Base-by-base conservation (phyloP, 208 protist species). In the Leptomonas seymouri region DNA sequence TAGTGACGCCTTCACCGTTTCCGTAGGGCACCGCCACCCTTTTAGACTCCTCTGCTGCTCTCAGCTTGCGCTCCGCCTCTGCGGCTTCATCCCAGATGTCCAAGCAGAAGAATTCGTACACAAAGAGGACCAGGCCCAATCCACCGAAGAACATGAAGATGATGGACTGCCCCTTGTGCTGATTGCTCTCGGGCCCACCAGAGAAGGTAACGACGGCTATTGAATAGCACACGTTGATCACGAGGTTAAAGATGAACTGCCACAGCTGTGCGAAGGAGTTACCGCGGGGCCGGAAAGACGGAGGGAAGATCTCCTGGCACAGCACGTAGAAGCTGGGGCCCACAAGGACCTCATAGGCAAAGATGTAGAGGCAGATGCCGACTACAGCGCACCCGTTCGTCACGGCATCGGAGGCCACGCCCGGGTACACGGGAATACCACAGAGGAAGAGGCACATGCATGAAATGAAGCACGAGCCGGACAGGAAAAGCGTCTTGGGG, bases 221-320 rank as follows among this genome's bases (percentile, higher is more conserved):
- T 18, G 51, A 51, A 20, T 68, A 69, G 66, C 51, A 72, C 8
- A 86, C 51, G 59, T 82, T 91, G 61, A 91, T 84, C 41, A 88
- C 58, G 31, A 88, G 67, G 57, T 87, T 91, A 34, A 91, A 87
- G 34, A 84, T 46, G 49, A 87, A 91, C 66, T 86, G 76, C 27
- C 67, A 51, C 67, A 78, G 50, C 18, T 82, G 76, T 23, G 77
- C 82, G 36, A 84, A 75, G 34, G 72, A 69, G 36, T 74, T 71
- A 28, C 86, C 86, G 36, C 58, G 66, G 15, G 78, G 74, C n/a
- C 82, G 83, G 71, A 87, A 84, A 1, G 80, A 80, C 36, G 48
- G 60, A 12, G 86, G 86, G 42, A 91, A 89, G 44, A 91, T 45
- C 39, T 87, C 78, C 48, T 83, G 71, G 20, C 76, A 60, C 25